These are phyloP conservation scores for Tetraselmis chui DNA, from an alignment of 139 green algal genomes.

Conservation along the genomic window DNA sequence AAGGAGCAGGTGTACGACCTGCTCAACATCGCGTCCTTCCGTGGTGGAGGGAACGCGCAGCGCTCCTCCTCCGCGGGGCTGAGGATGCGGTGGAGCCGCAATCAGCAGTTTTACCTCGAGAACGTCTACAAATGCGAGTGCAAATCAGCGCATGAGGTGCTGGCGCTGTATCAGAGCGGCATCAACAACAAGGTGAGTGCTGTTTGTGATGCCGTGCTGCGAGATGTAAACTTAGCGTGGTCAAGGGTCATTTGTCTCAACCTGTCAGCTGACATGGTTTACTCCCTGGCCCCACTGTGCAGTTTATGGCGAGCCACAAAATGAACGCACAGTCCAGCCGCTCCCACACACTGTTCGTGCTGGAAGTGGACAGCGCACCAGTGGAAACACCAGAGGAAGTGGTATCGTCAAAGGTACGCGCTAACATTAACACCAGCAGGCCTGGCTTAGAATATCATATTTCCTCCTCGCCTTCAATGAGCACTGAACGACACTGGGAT, in stretches of 20 bases:
- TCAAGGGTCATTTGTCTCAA: background rate
- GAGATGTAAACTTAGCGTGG: background rate
- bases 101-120: conserved; percentile 47
- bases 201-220: conserved; percentile 3
- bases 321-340: conserved; percentile 43
- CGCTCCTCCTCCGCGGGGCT: conserved; percentile 13
- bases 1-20: conserved; percentile 53
- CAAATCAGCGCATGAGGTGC: conserved; percentile 20
- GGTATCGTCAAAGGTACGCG: background rate
- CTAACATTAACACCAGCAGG: no score
- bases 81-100: conserved; percentile 36
- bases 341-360: conserved; percentile 44
- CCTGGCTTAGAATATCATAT: no score
- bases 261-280: background rate
- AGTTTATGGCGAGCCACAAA: conserved; percentile 40
- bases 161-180: conserved; percentile 24
- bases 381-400: conserved; percentile 13
- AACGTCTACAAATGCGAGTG: conserved; percentile 42
- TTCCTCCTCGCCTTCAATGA: no score
- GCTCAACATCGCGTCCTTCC: conserved; percentile 21
- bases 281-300: background rate
- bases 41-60: background rate
- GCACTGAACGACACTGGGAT: no score
- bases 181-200: conserved; percentile 26
- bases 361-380: conserved; percentile 29